Evolutionary conservation across 306 rosid genomes (phyloP), one percentile per base, ranked within the genome.

Genomic region (Sindora glabra): DNA sequence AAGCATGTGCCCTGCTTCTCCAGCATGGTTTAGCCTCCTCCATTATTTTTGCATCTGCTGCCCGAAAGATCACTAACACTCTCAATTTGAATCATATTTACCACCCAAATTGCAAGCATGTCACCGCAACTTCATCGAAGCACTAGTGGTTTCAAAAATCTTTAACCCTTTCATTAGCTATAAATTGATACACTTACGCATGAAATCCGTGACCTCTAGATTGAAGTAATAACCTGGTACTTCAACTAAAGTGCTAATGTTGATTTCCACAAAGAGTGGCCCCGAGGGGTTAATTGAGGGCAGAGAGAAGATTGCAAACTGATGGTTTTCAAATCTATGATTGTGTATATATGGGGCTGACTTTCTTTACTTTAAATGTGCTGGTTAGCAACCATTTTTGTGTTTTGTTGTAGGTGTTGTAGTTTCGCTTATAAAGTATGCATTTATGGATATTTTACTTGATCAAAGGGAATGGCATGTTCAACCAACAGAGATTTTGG

Each of bases 1-100:
- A 58, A 77, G 90, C 96, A 84, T 69, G 96, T 88, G 78, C 80
- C 89, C 92, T 89, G 97, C 87, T 81, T 89, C 91, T 89, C 92
- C 92, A 81, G 59, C 89, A 29, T 70, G 86, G 77, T 67, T 77
- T 53, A 46, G 65, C 66, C 79, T 74, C 62, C 81, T 68, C 52
- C 18, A 29, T 29, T 29, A 1, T 17, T 9, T 17, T 56, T 18
- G 57, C 66, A 40, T 62, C 37, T 55, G 17, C 48, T 29, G 16
- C 21, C 67, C 9, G 37, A 53, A 59, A 27, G 44, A 14, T 56
- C 66, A 59, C 3, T 23, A 22, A 48, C 16, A 48, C 54, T 34
- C 14, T 0, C n/a, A n/a, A n/a, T n/a, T n/a, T n/a, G n/a, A n/a
- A n/a, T n/a, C n/a, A n/a, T n/a, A n/a, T n/a, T n/a, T n/a, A n/a